Percentiles rank a stretch among this genome's conserved stretches.
Conservation (phyloP, 768 basidiomycete species). For the Gautieria morchelliformis region DNA sequence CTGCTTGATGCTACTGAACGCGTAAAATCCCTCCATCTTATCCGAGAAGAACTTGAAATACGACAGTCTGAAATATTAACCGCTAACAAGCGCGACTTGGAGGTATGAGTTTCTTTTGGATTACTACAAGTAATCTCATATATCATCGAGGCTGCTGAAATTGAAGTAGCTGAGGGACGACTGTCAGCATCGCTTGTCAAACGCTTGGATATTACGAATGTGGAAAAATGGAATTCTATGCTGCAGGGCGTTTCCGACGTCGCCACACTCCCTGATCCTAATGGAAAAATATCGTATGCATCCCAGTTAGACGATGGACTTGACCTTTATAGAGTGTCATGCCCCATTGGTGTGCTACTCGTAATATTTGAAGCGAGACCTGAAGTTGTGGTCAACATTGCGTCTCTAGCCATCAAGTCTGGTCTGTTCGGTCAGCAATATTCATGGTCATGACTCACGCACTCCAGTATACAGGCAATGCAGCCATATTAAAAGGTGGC, state of each 20-base stretch:
- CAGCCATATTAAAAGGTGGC: slow-evolving; percentile 94
- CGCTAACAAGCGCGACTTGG: slow-evolving; percentile 76
- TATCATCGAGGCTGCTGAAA: slow-evolving; percentile 52
- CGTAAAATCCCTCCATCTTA: slow-evolving; percentile 58
- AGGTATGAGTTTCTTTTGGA: slow-evolving; percentile 34
- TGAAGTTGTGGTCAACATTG: slow-evolving; percentile 96
- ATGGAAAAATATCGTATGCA: slow-evolving; percentile 79
- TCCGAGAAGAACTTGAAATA: slow-evolving; percentile 54
- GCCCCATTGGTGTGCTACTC: slow-evolving; percentile 91
- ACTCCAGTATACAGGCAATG: slow-evolving; percentile 56
- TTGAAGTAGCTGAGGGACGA: slow-evolving; percentile 70
- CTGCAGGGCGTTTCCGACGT: slow-evolving; percentile 85
- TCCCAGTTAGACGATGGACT: slow-evolving; percentile 79
- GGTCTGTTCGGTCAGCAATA: slow-evolving; percentile 37
- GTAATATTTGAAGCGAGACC: slow-evolving; percentile 97
- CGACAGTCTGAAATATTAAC: slow-evolving; percentile 60
- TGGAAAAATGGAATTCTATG: slow-evolving; percentile 93
- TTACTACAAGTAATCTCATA: neutral
- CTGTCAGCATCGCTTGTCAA: slow-evolving; percentile 81
- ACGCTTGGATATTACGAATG: slow-evolving; percentile 66
- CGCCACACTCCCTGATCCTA: slow-evolving; percentile 76
- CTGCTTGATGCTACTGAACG: slow-evolving; percentile 61
- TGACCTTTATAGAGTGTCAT: slow-evolving; percentile 88
- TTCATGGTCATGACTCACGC: slow-evolving; percentile 1
- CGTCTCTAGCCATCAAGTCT: slow-evolving; percentile 91